Evolutionary conservation across 2,329 filamentous ascomycete genomes (phyloP).

Genomic region (Aureobasidium pullulans): DNA sequence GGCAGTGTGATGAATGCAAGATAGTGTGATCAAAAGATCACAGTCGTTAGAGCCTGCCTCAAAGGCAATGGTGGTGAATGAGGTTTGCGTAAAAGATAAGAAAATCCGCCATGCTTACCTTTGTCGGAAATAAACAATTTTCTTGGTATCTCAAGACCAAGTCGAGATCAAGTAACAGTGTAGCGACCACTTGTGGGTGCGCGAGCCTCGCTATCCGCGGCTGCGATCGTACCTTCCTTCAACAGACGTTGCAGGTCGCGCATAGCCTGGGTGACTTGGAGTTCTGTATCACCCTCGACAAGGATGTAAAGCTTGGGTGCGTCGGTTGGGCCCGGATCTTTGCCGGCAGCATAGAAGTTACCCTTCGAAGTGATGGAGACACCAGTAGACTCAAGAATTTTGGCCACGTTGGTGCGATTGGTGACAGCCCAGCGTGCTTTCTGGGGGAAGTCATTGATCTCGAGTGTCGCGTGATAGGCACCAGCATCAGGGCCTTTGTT

Average conservation of each 20-base stretch:
- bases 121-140: background rate
- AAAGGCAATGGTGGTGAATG: background rate
- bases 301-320: slow-evolving; percentile 96
- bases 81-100: background rate
- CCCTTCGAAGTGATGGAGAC: slow-evolving; percentile 98
- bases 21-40: background rate
- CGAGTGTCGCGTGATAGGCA: slow-evolving; percentile 90
- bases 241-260: slow-evolving; percentile 79
- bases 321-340: slow-evolving; percentile 65
- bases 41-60: background rate
- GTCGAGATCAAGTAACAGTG: slow-evolving; percentile 49
- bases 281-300: slow-evolving; percentile 93
- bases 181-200: slow-evolving; percentile 70
- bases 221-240: slow-evolving; percentile 83
- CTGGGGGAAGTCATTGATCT: slow-evolving; percentile 99
- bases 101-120: slow-evolving; percentile 2
- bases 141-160: background rate
- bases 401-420: slow-evolving; percentile 95
- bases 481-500: slow-evolving; percentile 97
- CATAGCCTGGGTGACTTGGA: slow-evolving; percentile 85
- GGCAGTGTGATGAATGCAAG: too few species aligned
- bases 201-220: slow-evolving; percentile 76
- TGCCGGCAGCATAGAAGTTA: slow-evolving; percentile 75
- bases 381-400: slow-evolving; percentile 89
- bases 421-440: slow-evolving; percentile 98